Evolutionary conservation across 2,329 filamentous ascomycete species (phyloP), one percentile per base, ranked within the genome.

Genomic region (Sporothrix protearum): DNA sequence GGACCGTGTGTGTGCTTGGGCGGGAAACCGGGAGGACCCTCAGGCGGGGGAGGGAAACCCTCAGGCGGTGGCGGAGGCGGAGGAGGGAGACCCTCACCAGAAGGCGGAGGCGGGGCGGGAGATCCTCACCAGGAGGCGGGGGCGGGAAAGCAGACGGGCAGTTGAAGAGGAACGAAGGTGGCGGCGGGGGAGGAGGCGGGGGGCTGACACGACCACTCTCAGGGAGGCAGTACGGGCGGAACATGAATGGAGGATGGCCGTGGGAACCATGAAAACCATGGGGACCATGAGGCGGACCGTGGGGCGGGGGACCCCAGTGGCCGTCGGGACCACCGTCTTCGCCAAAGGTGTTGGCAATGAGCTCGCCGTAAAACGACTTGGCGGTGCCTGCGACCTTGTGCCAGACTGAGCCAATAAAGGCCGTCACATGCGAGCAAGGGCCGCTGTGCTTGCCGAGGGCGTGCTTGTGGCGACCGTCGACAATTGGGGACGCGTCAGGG

Each of bases 321-420:
- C 33, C 14, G 22, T 22, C 22, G 8, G 66, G 66, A 19, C 8
- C 71, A 33, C 8, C 71, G 30, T 57, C 64, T 61, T 75, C 72
- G 69, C n/a, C 72, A 22, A 70, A 59, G 10, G 66, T 12, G 63
- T 67, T 55, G 33, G 69, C 30, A 66, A 69, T 75, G 69, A 19
- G 74, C 71, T 77, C 78, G 2, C 75, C 76, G 70, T 81, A 82
- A 3, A 82, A 59, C 12, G 76, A 76, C 59, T 76, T 76, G 59
- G 79, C 80, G 49, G 78, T 77, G 57, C 81, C 78, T 73, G 80
- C 80, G 68, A 84, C 78, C 64, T 80, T 80, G 66, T 79, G 75
- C 57, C 80, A 78, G 63, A 84, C 76, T n/a, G 79, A 76, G 53
- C 78, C 77, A 61, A 84, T 76, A 55, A 85, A 76, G 73, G 84